Percentiles rank a stretch among this genome's conserved stretches.
phyloP scores from a whole-genome alignment of 176 grass and related monocot genomes.

The Avena eriantha region DNA sequence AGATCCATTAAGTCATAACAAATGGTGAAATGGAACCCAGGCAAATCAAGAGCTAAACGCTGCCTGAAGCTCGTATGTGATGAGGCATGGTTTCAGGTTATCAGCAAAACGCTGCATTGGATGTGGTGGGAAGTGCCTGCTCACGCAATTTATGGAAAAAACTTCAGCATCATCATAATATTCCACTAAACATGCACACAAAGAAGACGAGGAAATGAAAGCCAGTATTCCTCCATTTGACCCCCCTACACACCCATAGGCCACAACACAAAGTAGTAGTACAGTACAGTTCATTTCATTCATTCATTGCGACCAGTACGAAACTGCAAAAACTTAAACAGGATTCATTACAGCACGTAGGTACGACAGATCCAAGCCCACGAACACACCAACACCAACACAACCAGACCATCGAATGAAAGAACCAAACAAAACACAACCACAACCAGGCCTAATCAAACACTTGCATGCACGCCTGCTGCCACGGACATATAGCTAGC shows the following conservation, averaged over 20 bases:
- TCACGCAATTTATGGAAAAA: too few species aligned
- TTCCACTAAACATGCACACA: too few species aligned
- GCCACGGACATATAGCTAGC: background rate
- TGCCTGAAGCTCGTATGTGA: too few species aligned
- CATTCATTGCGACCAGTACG: slow-evolving; percentile 1
- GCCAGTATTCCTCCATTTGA: background rate
- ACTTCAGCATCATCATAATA: too few species aligned
- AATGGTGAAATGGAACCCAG: too few species aligned
- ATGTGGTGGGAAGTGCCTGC: too few species aligned
- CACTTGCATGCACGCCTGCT: background rate
- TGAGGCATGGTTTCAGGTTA: too few species aligned
- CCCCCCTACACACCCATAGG: background rate
- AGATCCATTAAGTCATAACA: too few species aligned
- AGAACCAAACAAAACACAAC: slow-evolving; percentile 9
- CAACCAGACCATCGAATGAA: slow-evolving; percentile 24
- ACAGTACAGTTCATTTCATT: background rate
- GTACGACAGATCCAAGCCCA: background rate
- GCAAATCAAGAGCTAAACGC: too few species aligned
- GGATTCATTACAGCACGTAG: background rate
- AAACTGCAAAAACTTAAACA: slow-evolving; percentile 7
- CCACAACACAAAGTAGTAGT: background rate
- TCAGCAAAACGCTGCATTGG: too few species aligned
- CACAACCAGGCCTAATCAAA: background rate
- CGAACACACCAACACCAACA: background rate
- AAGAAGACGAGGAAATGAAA: background rate